Percentiles rank a stretch among this genome's conserved stretches.
These are phyloP conservation scores for Neonectria punicea DNA, from an alignment of 2,329 filamentous ascomycete species.

Conservation along the genomic window DNA sequence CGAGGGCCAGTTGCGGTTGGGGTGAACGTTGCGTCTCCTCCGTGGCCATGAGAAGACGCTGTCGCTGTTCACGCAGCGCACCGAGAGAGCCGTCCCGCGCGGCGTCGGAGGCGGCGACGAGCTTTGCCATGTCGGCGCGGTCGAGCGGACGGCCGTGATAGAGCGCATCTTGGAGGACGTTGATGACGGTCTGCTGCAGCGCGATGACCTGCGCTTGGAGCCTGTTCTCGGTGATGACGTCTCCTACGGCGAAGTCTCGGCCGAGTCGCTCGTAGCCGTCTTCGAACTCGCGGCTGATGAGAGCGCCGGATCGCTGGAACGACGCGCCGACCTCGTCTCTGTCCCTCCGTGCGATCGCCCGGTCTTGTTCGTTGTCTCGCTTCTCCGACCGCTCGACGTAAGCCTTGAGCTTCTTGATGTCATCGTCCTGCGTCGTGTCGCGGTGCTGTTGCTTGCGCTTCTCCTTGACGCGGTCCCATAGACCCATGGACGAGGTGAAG, in stretches of 20 bases:
- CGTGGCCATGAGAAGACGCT: slow-evolving; percentile 27
- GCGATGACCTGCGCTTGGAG: slow-evolving; percentile 41
- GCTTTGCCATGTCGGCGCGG: slow-evolving; percentile 35
- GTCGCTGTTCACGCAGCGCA: slow-evolving; percentile 37
- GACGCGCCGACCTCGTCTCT: slow-evolving; percentile 36
- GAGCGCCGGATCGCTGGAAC: slow-evolving; percentile 33
- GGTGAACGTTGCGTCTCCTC: slow-evolving; percentile 13
- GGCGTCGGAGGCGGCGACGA: slow-evolving; percentile 38
- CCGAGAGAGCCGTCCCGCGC: slow-evolving; percentile 35
- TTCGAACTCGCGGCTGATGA: slow-evolving; percentile 41
- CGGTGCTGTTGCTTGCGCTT: slow-evolving; percentile 35
- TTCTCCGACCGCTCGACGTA: slow-evolving; percentile 30
- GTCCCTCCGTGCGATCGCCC: not conserved
- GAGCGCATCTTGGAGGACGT: slow-evolving; percentile 39
- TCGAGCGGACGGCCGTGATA: slow-evolving; percentile 36
- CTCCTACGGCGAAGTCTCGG: slow-evolving; percentile 35
- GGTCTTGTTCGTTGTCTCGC: not conserved
- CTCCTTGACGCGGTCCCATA: slow-evolving; percentile 40
- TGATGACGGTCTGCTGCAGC: slow-evolving; percentile 41
- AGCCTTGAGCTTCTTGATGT: slow-evolving; percentile 39
- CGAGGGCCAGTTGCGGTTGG: not conserved
- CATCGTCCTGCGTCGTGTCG: slow-evolving; percentile 40
- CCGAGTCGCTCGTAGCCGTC: slow-evolving; percentile 39
- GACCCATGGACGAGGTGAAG: slow-evolving; percentile 42
- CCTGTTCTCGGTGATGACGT: slow-evolving; percentile 40